These are phyloP conservation scores for Setomelanomma holmii DNA, from an alignment of 2,329 filamentous ascomycete genomes.

Conservation along the genomic window DNA sequence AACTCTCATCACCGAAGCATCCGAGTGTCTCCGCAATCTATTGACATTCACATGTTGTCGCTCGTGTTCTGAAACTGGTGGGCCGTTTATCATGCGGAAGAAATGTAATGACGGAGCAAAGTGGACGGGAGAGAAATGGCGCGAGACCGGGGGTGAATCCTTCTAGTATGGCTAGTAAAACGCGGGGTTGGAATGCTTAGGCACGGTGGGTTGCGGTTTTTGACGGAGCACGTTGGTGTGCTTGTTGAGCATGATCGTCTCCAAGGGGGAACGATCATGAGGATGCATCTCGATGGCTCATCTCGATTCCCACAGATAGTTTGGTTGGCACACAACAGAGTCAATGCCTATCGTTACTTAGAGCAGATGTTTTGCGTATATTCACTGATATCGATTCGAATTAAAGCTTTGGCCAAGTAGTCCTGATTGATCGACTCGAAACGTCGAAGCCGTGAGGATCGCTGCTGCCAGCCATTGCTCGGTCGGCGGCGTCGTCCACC, in stretches of 20 bases:
- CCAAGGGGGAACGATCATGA: no score
- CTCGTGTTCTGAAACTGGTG: slow-evolving; percentile 11
- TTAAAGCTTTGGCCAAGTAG: background rate
- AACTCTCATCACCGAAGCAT: slow-evolving; percentile 9
- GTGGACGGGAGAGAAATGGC: slow-evolving; percentile 5
- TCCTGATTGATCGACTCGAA: background rate
- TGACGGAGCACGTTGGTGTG: slow-evolving; percentile 1
- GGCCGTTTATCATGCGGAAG: slow-evolving; percentile 5
- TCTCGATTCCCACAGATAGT: no score
- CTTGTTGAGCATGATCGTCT: background rate
- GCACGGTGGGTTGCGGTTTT: no score
- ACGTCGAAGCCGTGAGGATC: slow-evolving; percentile 5
- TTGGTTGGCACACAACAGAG: no score
- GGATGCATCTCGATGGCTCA: no score
- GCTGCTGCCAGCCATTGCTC: slow-evolving; percentile 22
- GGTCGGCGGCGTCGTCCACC: slow-evolving; percentile 6
- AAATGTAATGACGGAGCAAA: slow-evolving; percentile 13
- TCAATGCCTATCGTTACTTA: no score
- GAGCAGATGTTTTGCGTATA: background rate
- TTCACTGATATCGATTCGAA: background rate
- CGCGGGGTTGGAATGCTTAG: slow-evolving; percentile 18
- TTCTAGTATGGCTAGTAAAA: slow-evolving; percentile 13
- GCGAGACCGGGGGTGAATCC: slow-evolving; percentile 5
- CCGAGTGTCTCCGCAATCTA: slow-evolving; percentile 6
- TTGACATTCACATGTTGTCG: slow-evolving; percentile 10